These are phyloP conservation scores for Xylaria digitata DNA, from an alignment of 2,329 filamentous ascomycete genomes.

Conservation along the genomic window DNA sequence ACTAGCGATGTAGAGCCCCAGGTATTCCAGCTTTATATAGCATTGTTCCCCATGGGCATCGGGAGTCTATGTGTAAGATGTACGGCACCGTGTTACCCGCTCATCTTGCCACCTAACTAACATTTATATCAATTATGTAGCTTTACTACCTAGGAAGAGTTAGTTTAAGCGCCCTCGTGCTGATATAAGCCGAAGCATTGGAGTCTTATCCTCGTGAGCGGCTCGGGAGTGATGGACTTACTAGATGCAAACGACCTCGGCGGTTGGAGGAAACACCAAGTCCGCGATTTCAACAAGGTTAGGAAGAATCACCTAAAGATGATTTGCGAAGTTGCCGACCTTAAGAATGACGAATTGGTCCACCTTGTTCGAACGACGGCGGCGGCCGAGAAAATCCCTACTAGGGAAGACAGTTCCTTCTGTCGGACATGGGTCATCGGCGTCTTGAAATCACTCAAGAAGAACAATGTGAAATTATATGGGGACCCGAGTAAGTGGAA, in stretches of 20 bases:
- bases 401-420: neutral
- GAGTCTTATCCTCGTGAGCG: constrained; percentile 10
- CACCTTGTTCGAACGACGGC: neutral
- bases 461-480: constrained; percentile 5
- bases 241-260: constrained; percentile 9
- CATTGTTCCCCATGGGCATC: constrained; percentile 12
- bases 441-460: constrained; percentile 12
- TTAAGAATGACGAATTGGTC: neutral
- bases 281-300: constrained; percentile 13
- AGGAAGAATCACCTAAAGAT: constrained; percentile 10
- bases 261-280: neutral
- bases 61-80: constrained; percentile 14
- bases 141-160: no score
- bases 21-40: constrained; percentile 11
- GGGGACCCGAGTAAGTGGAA: constrained; percentile 2
- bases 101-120: neutral
- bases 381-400: constrained; percentile 5
- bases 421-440: constrained; percentile 25
- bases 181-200: constrained; percentile 15
- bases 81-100: no score
- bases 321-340: constrained; percentile 18
- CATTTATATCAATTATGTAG: neutral
- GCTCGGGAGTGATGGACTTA: neutral
- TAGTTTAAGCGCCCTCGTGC: neutral
- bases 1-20: constrained; percentile 4